Percentiles rank a stretch among this genome's conserved stretches.
These are phyloP conservation scores for Mortierella hygrophila DNA, from an alignment of 192 early-diverging fungal genomes.

Conservation along the genomic window DNA sequence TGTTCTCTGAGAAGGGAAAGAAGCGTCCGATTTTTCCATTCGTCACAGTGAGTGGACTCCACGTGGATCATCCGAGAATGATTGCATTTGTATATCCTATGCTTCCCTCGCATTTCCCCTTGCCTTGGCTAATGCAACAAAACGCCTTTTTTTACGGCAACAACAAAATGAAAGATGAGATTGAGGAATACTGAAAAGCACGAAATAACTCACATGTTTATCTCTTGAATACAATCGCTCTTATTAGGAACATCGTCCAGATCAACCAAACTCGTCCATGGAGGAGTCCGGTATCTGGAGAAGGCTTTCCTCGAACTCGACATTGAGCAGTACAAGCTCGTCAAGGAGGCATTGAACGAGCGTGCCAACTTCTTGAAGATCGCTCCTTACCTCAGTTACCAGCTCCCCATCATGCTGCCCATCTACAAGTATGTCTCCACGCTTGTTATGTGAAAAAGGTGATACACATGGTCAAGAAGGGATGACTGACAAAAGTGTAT, in stretches of 20 bases:
- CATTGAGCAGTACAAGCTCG: constrained; percentile 97
- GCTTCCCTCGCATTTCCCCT: neutral
- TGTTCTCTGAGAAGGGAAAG: neutral
- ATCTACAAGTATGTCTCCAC: constrained; percentile 79
- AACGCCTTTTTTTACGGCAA: neutral
- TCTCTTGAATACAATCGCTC: neutral
- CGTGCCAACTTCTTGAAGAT: constrained; percentile 93
- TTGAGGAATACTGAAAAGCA: neutral
- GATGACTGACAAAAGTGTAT: neutral
- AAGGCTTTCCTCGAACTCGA: constrained; percentile 96
- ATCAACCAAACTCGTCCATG: constrained; percentile 97
- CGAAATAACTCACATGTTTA: constrained; percentile 12
- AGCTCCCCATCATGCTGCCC: constrained; percentile 96
- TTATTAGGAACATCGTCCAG: constrained; percentile 86
- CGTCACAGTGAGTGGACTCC: constrained; percentile 13
- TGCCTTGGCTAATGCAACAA: constrained; percentile 64
- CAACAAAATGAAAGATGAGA: neutral
- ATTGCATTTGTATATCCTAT: constrained; percentile 9
- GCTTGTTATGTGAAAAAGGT: neutral
- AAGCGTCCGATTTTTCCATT: neutral
- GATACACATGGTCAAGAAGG: too few relatives aligned
- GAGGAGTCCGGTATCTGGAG: constrained; percentile 96
- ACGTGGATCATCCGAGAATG: constrained; percentile 15
- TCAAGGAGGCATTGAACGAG: constrained; percentile 95
- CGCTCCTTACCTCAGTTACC: constrained; percentile 94